Base-by-base conservation (phyloP, 495 filamentous ascomycete species). In the Trypethelium eluteriae region DNA sequence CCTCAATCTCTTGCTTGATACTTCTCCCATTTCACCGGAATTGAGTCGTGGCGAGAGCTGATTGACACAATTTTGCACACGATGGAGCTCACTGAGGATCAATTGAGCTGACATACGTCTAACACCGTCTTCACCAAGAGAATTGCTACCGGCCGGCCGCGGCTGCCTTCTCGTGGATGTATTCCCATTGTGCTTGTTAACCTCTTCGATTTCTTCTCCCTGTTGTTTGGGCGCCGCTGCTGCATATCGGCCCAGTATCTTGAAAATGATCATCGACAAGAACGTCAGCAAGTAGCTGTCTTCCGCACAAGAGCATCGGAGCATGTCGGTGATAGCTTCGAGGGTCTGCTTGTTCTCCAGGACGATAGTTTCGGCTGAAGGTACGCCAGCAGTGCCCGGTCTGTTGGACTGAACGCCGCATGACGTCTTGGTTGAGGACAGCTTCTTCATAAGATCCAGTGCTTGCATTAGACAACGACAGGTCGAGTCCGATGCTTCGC, bases 51-150 rank as follows among this genome's bases (percentile, higher is more conserved):
- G 53, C 32, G 53, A 59, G 6, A 59, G 53, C 14, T 59, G 53
- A 14, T 59, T 59, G 5, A 59, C 6, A 5, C 11, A 59, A 3
- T 71, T 65, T 62, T 76, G 76, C 39, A 77, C 76, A 38, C 76
- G 77, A 50, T 81, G 78, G 14, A 81, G 70, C 67, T 79, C 74
- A 64, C 71, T 74, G 6, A 79, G 76, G 14, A 79, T 70, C 12
- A 75, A 64, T 68, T 77, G 74, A 2, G 77, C 77, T 0, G 74
- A 70, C 72, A 75, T 74, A 36, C 75, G 74, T 12, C 50, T 62
- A 39, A 41, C 64, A 64, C 74, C 68, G 25, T 71, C 71, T 47
- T 70, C 71, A 10, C 75, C 69, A 36, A 70, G 11, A 56, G 53
- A 63, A 63, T 71, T 70, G 57, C 62, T 67, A 38, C 53, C 36